Base-by-base conservation (phyloP, 2,329 filamentous ascomycete species). In the Teratosphaeria gauchensis region DNA sequence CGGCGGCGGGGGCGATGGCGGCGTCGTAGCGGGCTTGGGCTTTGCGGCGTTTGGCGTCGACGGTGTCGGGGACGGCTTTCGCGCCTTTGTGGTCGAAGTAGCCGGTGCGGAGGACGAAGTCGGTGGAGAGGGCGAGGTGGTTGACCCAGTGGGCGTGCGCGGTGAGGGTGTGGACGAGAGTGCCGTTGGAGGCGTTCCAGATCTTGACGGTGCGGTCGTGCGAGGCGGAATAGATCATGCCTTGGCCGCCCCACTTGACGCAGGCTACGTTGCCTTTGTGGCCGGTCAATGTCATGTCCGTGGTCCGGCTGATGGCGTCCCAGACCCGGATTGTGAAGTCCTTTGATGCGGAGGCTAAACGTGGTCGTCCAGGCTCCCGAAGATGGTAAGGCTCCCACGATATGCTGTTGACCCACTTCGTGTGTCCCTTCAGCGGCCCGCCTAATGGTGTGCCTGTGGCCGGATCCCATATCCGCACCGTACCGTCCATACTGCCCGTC, bases 111-210 rank as follows among this genome's bases (percentile, higher is more conserved):
- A 96, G 79, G 1, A 88, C 91, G 69, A 92, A 94, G 69, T 97
- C 94, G 3, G 91, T 96, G 0, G 91, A 96, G 4, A 99, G 81
- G 0, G 94, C 91, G 24, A 99, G 82, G 69, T 96, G 90, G 71
- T 99, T 99, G 32, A 99, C 89, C 84, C 92, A 95, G 71, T 97
- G 94, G 0, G 89, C 90, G 71, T 99, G 95, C 1, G 87, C 81
- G 21, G 83, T 84, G 8, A 97, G 78, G 0, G 87, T 92, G 72
- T 94, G 89, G 56, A 90, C 78, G 24, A 96, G 78, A 1, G 86
- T 90, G 32, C 92, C 94, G 63, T 87, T 85, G 46, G 81, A 80
- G 0, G 89, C 84, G 68, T 94, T 86, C 92, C 92, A 99, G 4
- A 96, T 84, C 66, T 92, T 91, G 65, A 97, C 84, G 0, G 87